Evolutionary conservation across 768 basidiomycete species (phyloP).

Genomic region (Termitomyces sp.): DNA sequence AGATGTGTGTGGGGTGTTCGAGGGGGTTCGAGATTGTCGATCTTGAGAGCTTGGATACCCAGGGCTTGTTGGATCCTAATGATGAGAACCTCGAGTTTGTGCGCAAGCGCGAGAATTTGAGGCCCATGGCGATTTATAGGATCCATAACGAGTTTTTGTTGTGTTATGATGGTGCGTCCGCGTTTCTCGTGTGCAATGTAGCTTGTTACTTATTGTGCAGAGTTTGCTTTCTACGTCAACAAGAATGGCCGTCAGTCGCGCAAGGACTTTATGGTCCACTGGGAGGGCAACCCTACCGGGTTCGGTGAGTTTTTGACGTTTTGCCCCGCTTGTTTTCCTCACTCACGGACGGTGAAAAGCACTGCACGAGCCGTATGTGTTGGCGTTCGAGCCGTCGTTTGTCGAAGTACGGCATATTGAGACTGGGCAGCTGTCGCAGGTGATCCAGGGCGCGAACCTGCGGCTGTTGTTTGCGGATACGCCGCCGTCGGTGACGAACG

Average conservation of each 20-base stretch:
- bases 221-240: conserved; percentile 99
- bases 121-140: conserved; percentile 95
- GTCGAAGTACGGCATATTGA: conserved; percentile 96
- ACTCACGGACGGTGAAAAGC: conserved; percentile 32
- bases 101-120: conserved; percentile 77
- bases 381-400: conserved; percentile 95
- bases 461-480: conserved; percentile 91
- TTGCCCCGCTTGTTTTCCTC: no score
- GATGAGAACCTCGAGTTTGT: conserved; percentile 93
- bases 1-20: conserved; percentile 94
- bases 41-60: conserved; percentile 93
- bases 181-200: no score
- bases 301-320: no score
- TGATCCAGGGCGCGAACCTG: conserved; percentile 90
- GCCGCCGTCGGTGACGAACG: conserved; percentile 76
- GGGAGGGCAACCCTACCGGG: conserved; percentile 92
- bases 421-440: conserved; percentile 85
- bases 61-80: conserved; percentile 88
- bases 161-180: conserved; percentile 99
- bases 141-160: conserved; percentile 95
- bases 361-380: conserved; percentile 91
- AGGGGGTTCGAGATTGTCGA: conserved; percentile 99
- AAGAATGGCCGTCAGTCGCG: conserved; percentile 90
- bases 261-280: conserved; percentile 90
- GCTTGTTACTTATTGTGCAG: no score